These are phyloP conservation scores for Citrullus colocynthis DNA, from an alignment of 306 rosid genomes.

Conservation along the genomic window DNA sequence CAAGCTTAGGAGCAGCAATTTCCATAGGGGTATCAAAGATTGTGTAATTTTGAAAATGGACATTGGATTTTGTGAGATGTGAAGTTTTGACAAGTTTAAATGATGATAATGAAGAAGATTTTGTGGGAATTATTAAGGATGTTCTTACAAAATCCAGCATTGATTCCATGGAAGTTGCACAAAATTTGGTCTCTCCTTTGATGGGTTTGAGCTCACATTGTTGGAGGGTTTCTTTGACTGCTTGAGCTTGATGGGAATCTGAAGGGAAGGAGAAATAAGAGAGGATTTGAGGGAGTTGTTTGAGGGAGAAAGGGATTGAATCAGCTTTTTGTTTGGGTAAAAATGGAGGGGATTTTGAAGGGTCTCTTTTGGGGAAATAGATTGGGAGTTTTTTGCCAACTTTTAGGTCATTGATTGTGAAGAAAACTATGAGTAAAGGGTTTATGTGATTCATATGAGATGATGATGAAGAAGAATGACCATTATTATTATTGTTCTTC, in stretches of 20 bases:
- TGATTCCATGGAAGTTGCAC: constrained; percentile 70
- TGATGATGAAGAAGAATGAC: not conserved
- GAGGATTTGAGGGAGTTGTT: constrained; percentile 37
- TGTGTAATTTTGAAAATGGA: constrained; percentile 57
- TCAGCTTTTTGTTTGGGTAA: constrained; percentile 36
- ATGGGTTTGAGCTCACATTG: constrained; percentile 54
- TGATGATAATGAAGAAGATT: not conserved
- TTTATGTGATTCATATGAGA: not conserved
- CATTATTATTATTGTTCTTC: not conserved
- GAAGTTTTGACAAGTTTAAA: constrained; percentile 27
- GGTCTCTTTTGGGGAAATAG: constrained; percentile 54
- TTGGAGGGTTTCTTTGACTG: constrained; percentile 42
- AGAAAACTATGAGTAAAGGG: constrained; percentile 45
- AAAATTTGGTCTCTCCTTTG: constrained; percentile 53
- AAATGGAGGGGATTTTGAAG: constrained; percentile 39
- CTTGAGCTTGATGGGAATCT: constrained; percentile 52
- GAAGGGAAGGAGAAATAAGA: constrained; percentile 31
- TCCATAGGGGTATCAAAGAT: constrained; percentile 25
- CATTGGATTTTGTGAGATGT: constrained; percentile 32
- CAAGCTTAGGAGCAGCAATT: constrained; percentile 45
- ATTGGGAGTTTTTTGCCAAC: constrained; percentile 44
- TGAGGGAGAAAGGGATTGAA: constrained; percentile 46
- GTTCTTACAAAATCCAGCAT: constrained; percentile 36
- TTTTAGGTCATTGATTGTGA: constrained; percentile 41
- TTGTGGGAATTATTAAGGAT: not conserved